Base-by-base conservation (phyloP, 2,329 filamentous ascomycete genomes). In the Didymella sp. region DNA sequence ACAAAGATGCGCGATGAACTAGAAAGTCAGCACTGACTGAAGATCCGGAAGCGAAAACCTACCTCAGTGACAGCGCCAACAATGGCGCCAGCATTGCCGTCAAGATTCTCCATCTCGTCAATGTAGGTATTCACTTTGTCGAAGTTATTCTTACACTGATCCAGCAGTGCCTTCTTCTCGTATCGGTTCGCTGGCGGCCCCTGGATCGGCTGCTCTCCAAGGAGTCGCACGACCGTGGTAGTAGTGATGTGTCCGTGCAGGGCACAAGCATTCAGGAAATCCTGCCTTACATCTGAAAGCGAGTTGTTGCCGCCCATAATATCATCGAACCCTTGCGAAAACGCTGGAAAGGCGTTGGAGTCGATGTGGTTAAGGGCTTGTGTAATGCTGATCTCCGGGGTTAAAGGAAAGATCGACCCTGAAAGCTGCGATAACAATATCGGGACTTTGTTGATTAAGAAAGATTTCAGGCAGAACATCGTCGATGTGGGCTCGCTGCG, bases 251-350 rank as follows among this genome's bases (percentile, higher is more conserved):
- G 80, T 0, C 88, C 87, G 73, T 98, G 93, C 35, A 97, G 82
- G 51, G 91, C 91, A 72, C 95, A 99, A 0, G 94, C 88, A 62
- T 96, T 95, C 37, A 96, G 85, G 64, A 98, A 98, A 59, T 97
- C 81, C 77, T 89, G 90, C 24, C 88, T 85, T 25, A 91, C 91
- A 58, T 87, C 84, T 25, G 86, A 85, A 2, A 89, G 79, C 33
- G 84, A 81, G 50, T 83, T 84, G 50, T 82, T 85, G 12, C 76
- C 79, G 30, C 78, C 78, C 72, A 81, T 81, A 21, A 79, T 77
- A 21, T 86, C 85, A 48, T 85, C 82, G 57, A 88, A 87, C 66
- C 87, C 83, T 46, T 85, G 84, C 11, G 87, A 87, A 51, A 89
- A 82, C 0, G 87, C 85, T 4, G 87, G 86, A 62, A 89, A 89